A percentile compares a stretch with the other conserved stretches of the same genome.
Evolutionary conservation across 2,329 filamentous ascomycete species (phyloP).

Genomic region (Fusarium dimerum): DNA sequence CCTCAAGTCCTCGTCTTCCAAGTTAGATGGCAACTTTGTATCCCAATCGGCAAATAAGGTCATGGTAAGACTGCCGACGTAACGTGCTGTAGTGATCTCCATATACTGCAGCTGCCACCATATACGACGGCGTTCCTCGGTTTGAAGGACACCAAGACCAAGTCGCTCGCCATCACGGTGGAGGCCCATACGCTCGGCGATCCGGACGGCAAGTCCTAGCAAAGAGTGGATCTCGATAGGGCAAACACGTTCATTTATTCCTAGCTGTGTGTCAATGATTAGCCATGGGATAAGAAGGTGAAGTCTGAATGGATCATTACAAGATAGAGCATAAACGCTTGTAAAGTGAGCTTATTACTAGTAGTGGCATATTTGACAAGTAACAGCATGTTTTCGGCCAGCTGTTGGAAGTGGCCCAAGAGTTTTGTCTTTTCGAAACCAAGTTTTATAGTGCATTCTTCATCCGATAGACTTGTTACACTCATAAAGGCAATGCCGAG

Average conservation of each 20-base stretch:
- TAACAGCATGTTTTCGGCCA: conserved; percentile 1
- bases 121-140: conserved; percentile 10
- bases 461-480: not conserved
- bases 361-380: too few species aligned
- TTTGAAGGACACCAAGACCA: conserved; percentile 1
- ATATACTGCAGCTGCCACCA: conserved; percentile 16
- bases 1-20: too few species aligned
- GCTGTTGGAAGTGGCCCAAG: not conserved
- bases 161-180: conserved; percentile 12
- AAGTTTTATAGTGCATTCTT: conserved; percentile 2
- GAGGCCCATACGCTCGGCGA: conserved; percentile 10
- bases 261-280: not conserved
- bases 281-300: not conserved
- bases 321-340: conserved; percentile 7
- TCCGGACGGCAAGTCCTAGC: conserved; percentile 5
- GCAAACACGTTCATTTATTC: conserved; percentile 1
- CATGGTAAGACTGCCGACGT: too few species aligned
- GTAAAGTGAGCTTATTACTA: not conserved
- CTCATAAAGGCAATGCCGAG: not conserved
- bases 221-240: conserved; percentile 3
- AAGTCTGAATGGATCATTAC: not conserved
- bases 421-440: not conserved
- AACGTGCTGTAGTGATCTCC: not conserved
- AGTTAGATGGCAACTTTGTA: too few species aligned
- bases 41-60: too few species aligned